These are phyloP conservation scores for Saxophila tyrrhenica DNA, from an alignment of 495 filamentous ascomycete genomes.

Conservation along the genomic window DNA sequence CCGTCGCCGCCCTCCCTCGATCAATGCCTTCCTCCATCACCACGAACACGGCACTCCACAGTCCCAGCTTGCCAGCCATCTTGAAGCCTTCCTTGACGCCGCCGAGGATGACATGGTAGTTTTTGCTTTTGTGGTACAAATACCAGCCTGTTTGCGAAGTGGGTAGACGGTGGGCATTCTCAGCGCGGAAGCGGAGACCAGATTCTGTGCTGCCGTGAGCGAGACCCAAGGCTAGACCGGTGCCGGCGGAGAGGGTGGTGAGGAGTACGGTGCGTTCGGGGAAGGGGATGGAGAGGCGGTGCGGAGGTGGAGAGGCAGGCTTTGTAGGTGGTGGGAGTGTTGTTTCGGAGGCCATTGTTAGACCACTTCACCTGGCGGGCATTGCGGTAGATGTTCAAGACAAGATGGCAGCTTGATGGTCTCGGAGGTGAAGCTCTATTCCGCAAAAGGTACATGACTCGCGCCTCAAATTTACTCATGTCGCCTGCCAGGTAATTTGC, in stretches of 20 bases:
- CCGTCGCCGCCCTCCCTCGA: constrained; percentile 26
- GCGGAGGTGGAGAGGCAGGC: neutral
- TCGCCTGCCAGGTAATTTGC: neutral
- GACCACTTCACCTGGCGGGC: too few species aligned
- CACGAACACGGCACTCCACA: constrained; percentile 59
- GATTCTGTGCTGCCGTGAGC: constrained; percentile 58
- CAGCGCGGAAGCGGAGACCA: constrained; percentile 77
- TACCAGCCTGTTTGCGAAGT: constrained; percentile 78
- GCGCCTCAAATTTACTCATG: neutral
- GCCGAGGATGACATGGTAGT: constrained; percentile 67
- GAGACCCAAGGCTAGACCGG: constrained; percentile 54
- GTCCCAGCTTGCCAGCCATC: constrained; percentile 58
- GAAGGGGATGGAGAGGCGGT: constrained; percentile 55
- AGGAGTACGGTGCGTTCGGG: constrained; percentile 52
- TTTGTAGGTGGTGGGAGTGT: neutral
- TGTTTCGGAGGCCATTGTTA: too few species aligned
- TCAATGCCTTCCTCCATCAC: constrained; percentile 77
- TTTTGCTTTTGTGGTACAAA: constrained; percentile 95
- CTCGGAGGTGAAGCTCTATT: neutral
- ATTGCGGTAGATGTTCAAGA: too few species aligned
- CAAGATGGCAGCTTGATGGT: too few species aligned
- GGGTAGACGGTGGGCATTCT: constrained; percentile 88
- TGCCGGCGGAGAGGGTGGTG: constrained; percentile 39
- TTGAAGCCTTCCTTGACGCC: constrained; percentile 65
- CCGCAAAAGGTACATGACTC: neutral